phyloP scores from a whole-genome alignment of 2,329 filamentous ascomycete genomes.

The Aspergillus flavus region DNA sequence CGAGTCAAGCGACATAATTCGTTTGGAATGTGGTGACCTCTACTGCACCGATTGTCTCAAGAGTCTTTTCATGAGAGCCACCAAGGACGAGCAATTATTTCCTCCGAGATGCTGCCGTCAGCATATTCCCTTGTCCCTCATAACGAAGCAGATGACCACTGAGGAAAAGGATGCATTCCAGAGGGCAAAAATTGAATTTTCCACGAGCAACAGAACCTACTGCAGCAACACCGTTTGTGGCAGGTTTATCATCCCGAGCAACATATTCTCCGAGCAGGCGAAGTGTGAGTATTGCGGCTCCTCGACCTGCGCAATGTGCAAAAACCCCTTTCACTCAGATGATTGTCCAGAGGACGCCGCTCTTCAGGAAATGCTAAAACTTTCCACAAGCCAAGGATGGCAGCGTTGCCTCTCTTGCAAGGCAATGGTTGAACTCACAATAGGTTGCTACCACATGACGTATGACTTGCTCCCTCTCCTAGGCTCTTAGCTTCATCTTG shows the following conservation, averaged over 20 bases:
- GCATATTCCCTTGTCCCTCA: background rate
- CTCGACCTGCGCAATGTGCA: background rate
- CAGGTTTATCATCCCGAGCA: background rate
- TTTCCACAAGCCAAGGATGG: background rate
- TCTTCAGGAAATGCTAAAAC: background rate
- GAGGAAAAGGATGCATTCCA: background rate
- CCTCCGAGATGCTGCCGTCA: constrained; percentile 11
- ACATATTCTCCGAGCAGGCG: background rate
- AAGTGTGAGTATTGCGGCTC: background rate
- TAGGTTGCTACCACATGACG: background rate
- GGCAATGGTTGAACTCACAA: background rate
- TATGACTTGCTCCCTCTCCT: background rate
- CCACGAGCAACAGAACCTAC: background rate
- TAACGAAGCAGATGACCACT: background rate
- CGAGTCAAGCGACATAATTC: background rate
- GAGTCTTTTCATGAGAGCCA: constrained; percentile 3
- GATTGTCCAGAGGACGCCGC: background rate
- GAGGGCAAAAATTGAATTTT: background rate
- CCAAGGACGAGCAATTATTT: constrained; percentile 7
- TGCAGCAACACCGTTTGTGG: background rate
- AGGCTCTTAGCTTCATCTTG: too few relatives aligned
- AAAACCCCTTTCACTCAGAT: background rate
- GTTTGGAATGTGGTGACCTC: background rate
- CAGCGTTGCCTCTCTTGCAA: background rate
- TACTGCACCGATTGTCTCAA: constrained; percentile 11